Evolutionary conservation across 305 asterid genomes (phyloP).

Genomic region (Fraxinus angustifolia): DNA sequence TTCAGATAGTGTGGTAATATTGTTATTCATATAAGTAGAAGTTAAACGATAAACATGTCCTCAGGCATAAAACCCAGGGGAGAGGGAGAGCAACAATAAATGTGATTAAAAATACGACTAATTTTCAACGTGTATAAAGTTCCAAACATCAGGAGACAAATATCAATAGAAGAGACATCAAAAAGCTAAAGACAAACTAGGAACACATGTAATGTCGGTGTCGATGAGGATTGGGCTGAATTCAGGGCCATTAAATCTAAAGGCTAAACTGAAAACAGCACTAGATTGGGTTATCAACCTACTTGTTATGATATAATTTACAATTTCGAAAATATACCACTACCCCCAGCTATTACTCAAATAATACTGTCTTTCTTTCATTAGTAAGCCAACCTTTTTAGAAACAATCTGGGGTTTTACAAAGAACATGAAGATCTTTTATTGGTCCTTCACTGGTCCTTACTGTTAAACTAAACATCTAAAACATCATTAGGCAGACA

Average conservation of each 20-base stretch:
- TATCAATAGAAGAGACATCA: background rate
- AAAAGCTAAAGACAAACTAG: background rate
- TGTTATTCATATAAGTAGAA: background rate
- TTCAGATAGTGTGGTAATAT: background rate
- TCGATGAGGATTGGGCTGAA: background rate
- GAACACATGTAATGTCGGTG: background rate
- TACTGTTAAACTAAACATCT: background rate
- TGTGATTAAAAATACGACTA: background rate
- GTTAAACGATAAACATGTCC: background rate
- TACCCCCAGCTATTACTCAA: background rate
- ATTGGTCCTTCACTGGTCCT: background rate
- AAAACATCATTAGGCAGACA: background rate
- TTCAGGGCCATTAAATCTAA: background rate
- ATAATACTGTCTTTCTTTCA: background rate
- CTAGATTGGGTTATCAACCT: background rate
- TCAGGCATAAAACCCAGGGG: background rate
- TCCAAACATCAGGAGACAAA: background rate
- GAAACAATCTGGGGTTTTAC: background rate
- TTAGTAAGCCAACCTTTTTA: background rate
- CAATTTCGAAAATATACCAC: background rate
- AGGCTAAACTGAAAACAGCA: background rate
- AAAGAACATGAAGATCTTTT: background rate
- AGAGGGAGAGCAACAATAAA: background rate
- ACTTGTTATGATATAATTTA: background rate
- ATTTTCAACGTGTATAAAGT: background rate